Evolutionary conservation across 73 alveolate genomes (phyloP).

Genomic region (Uronychia binucleata): DNA sequence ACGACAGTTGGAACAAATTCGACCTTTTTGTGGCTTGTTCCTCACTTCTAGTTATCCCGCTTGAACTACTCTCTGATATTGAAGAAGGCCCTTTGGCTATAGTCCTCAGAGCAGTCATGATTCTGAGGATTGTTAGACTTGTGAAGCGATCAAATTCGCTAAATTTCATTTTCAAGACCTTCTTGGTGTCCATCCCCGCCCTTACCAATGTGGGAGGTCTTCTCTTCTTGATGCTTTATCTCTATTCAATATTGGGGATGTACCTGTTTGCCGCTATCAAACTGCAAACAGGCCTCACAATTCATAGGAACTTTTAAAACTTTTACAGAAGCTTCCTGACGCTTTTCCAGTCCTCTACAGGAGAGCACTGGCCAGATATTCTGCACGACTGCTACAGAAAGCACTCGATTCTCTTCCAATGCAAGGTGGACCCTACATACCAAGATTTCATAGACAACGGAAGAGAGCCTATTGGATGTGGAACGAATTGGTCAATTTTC

Average conservation of each 20-base stretch:
- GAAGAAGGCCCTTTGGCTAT: constrained; percentile 36
- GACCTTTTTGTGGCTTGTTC: constrained; percentile 86
- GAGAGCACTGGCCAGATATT: constrained; percentile 44
- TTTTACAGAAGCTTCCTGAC: constrained; percentile 19
- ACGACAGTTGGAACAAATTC: constrained; percentile 90
- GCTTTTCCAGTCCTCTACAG: constrained; percentile 30
- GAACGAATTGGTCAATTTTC: constrained; percentile 6
- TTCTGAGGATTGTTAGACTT: constrained; percentile 60
- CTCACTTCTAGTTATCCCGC: constrained; percentile 53
- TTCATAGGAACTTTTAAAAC: constrained; percentile 10
- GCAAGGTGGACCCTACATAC: not conserved
- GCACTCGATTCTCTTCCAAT: not conserved
- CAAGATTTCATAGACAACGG: constrained; percentile 7
- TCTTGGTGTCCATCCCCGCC: constrained; percentile 52
- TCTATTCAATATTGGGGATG: constrained; percentile 37
- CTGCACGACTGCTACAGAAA: constrained; percentile 16
- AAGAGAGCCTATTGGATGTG: constrained; percentile 17
- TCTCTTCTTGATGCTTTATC: constrained; percentile 24
- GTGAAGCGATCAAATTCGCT: constrained; percentile 55
- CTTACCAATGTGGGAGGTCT: constrained; percentile 48
- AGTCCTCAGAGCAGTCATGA: constrained; percentile 60
- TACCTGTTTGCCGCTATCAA: constrained; percentile 32
- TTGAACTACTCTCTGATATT: constrained; percentile 51
- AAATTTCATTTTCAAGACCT: constrained; percentile 54
- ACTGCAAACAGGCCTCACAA: constrained; percentile 24